Evolutionary conservation across 179 eudicot species (phyloP).

Genomic region (Beta macrorhiza): DNA sequence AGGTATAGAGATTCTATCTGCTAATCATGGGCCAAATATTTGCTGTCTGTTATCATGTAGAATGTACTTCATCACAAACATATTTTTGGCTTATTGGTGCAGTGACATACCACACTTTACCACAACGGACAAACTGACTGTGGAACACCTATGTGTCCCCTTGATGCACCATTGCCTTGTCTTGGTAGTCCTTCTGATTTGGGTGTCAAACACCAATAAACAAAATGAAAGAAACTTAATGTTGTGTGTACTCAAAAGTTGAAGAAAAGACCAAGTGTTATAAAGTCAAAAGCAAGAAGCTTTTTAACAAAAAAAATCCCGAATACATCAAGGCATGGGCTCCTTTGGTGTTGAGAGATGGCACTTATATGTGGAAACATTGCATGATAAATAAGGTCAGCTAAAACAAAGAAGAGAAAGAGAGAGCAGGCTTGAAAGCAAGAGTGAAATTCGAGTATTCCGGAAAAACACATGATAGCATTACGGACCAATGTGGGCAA

Average conservation of each 20-base stretch:
- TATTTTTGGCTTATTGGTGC: neutral
- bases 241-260: neutral
- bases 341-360: neutral
- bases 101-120: neutral
- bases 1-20: neutral
- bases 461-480: neutral
- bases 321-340: neutral
- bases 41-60: neutral
- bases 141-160: too few species aligned
- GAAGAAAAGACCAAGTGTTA: neutral
- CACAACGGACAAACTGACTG: neutral
- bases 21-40: constrained; percentile 1
- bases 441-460: neutral
- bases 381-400: neutral
- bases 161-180: neutral
- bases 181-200: neutral
- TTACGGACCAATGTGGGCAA: neutral
- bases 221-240: neutral
- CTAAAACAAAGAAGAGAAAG: neutral
- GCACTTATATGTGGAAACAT: neutral
- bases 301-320: neutral
- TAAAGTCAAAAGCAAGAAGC: neutral
- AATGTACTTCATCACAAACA: neutral
- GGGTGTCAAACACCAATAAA: neutral
- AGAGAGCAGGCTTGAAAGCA: neutral